phyloP scores from a whole-genome alignment of 306 rosid species.

The Sicyos baderoa region DNA sequence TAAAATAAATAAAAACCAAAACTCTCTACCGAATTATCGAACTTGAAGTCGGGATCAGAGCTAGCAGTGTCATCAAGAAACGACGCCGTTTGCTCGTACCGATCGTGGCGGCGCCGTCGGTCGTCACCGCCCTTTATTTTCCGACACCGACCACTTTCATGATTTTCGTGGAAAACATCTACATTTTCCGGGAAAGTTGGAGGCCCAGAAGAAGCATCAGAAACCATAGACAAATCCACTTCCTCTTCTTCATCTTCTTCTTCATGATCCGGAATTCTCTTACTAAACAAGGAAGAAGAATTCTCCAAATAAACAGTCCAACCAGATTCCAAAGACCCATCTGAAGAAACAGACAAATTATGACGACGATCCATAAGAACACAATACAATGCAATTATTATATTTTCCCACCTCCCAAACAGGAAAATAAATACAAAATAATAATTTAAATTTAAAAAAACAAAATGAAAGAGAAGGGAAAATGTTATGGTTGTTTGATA shows the following conservation, averaged over 20 bases:
- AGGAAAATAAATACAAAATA: no score
- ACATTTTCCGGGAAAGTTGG: constrained; percentile 46
- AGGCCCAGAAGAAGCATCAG: constrained; percentile 98
- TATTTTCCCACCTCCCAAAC: constrained; percentile 13
- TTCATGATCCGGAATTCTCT: background rate
- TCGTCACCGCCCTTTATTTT: constrained; percentile 35
- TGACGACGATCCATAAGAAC: background rate
- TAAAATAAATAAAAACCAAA: constrained; percentile 9
- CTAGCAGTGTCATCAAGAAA: constrained; percentile 85
- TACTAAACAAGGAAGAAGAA: background rate
- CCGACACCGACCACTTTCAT: constrained; percentile 2
- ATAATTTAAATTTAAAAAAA: no score
- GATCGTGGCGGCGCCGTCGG: constrained; percentile 20
- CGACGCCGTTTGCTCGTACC: constrained; percentile 26
- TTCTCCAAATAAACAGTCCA: constrained; percentile 81
- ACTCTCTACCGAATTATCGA: constrained; percentile 32
- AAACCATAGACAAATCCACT: constrained; percentile 80
- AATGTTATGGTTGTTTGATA: background rate
- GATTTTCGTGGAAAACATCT: constrained; percentile 30
- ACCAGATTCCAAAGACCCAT: constrained; percentile 74
- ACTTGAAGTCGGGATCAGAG: constrained; percentile 46
- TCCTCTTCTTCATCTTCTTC: constrained; percentile 27
- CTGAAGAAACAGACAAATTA: constrained; percentile 32
- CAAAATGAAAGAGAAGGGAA: background rate
- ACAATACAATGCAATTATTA: background rate